Conservation (phyloP, 2,329 filamentous ascomycete species). For the Akanthomyces muscarius region DNA sequence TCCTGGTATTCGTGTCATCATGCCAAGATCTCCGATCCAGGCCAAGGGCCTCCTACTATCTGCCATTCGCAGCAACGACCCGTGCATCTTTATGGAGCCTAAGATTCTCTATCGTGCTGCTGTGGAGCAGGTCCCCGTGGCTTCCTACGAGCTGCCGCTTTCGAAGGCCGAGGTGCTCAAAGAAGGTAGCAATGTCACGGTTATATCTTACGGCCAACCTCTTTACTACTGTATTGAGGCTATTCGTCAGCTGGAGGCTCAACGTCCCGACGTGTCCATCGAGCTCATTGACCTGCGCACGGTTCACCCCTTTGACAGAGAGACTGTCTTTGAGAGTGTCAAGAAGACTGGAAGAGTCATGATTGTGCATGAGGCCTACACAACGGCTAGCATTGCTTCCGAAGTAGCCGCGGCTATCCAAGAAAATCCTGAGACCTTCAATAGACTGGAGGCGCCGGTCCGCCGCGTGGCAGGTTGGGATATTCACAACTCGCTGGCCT, state of each 20-base stretch:
- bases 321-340: slow-evolving; percentile 76
- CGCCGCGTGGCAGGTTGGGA: slow-evolving; percentile 85
- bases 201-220: slow-evolving; percentile 86
- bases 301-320: slow-evolving; percentile 86
- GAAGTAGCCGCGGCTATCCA: slow-evolving; percentile 87
- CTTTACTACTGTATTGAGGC: slow-evolving; percentile 79
- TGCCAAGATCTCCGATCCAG: slow-evolving; percentile 80
- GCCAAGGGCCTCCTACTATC: slow-evolving; percentile 82
- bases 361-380: slow-evolving; percentile 89
- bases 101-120: slow-evolving; percentile 90
- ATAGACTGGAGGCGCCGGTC: slow-evolving; percentile 80
- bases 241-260: slow-evolving; percentile 69
- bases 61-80: slow-evolving; percentile 76
- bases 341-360: slow-evolving; percentile 81
- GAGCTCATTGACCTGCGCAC: slow-evolving; percentile 87
- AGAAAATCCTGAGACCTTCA: slow-evolving; percentile 69
- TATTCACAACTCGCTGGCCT: slow-evolving; percentile 74
- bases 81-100: slow-evolving; percentile 89
- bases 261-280: slow-evolving; percentile 64
- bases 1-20: slow-evolving; percentile 78
- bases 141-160: slow-evolving; percentile 76
- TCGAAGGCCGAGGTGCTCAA: slow-evolving; percentile 83
- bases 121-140: slow-evolving; percentile 83
- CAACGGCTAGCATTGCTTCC: slow-evolving; percentile 83
- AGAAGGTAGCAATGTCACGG: slow-evolving; percentile 72